phyloP scores from a whole-genome alignment of 2,329 filamentous ascomycete genomes.

The Sporothrix euskadiensis region DNA sequence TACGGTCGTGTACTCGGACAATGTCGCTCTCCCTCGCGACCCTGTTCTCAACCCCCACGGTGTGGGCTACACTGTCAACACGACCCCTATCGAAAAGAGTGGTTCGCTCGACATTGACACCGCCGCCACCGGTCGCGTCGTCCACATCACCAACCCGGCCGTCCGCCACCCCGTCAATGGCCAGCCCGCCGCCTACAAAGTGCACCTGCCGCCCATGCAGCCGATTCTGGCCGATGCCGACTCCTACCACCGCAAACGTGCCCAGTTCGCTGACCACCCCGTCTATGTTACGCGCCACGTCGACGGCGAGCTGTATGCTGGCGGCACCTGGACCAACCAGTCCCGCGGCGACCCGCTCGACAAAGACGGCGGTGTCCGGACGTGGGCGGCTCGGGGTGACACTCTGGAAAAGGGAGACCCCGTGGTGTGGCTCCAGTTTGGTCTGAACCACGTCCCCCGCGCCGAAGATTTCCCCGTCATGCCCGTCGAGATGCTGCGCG shows the following conservation, averaged over 20 bases:
- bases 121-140: conserved; percentile 50
- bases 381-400: conserved; percentile 43
- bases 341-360: conserved; percentile 40
- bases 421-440: conserved; percentile 59
- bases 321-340: conserved; percentile 49
- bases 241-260: conserved; percentile 45
- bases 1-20: conserved; percentile 47
- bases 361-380: conserved; percentile 42
- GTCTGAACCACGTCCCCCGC: conserved; percentile 65
- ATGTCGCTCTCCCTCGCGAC: conserved; percentile 46
- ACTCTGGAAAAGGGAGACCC: conserved; percentile 42
- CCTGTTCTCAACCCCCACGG: conserved; percentile 53
- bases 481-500: conserved; percentile 55
- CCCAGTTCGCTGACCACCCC: conserved; percentile 47
- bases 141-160: conserved; percentile 52
- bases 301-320: conserved; percentile 48
- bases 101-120: conserved; percentile 55
- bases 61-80: conserved; percentile 47
- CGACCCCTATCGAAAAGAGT: conserved; percentile 47
- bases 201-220: conserved; percentile 50
- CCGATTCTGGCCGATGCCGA: conserved; percentile 44
- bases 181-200: conserved; percentile 50
- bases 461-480: conserved; percentile 62
- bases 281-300: conserved; percentile 50
- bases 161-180: conserved; percentile 46